These are phyloP conservation scores for Elsinoe perseae DNA, from an alignment of 2,329 filamentous ascomycete genomes.

Conservation along the genomic window DNA sequence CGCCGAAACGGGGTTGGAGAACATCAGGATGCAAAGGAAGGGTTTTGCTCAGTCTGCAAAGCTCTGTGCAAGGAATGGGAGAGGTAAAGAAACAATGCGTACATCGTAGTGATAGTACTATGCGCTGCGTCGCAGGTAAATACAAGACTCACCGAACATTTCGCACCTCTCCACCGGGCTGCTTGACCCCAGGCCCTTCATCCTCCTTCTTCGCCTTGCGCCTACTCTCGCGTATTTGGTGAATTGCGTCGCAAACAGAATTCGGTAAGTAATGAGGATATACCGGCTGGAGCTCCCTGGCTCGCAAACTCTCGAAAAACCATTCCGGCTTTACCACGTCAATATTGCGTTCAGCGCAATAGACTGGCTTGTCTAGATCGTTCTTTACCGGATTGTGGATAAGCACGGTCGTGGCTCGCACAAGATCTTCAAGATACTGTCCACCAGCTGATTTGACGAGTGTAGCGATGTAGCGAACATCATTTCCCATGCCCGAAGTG, in stretches of 20 bases:
- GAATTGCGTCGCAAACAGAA: conserved; percentile 4
- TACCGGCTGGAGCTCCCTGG: conserved; percentile 23
- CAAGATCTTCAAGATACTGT: conserved; percentile 63
- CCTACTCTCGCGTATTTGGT: not conserved
- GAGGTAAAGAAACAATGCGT: too few species aligned
- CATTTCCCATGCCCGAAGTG: conserved; percentile 78
- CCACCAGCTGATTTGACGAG: conserved; percentile 62
- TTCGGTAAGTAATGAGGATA: not conserved
- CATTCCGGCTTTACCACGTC: conserved; percentile 75
- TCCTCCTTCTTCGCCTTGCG: not conserved
- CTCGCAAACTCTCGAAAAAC: conserved; percentile 72
- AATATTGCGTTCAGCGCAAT: conserved; percentile 66
- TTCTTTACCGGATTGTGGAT: conserved; percentile 49
- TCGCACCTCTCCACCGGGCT: not conserved
- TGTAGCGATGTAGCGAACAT: conserved; percentile 77
- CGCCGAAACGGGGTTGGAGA: too few species aligned
- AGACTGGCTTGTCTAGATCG: conserved; percentile 68
- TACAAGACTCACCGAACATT: conserved; percentile 11
- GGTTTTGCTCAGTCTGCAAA: too few species aligned
- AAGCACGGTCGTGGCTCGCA: conserved; percentile 63
- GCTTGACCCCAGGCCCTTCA: not conserved
- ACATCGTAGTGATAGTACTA: not conserved
- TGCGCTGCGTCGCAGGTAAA: conserved; percentile 7
- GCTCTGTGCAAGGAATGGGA: not conserved
- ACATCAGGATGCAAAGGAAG: too few species aligned